Evolutionary conservation across 225 moss, liverwort and hornwort genomes (phyloP), one percentile per base, ranked within the genome.

Genomic region (Pleurozium schreberi): DNA sequence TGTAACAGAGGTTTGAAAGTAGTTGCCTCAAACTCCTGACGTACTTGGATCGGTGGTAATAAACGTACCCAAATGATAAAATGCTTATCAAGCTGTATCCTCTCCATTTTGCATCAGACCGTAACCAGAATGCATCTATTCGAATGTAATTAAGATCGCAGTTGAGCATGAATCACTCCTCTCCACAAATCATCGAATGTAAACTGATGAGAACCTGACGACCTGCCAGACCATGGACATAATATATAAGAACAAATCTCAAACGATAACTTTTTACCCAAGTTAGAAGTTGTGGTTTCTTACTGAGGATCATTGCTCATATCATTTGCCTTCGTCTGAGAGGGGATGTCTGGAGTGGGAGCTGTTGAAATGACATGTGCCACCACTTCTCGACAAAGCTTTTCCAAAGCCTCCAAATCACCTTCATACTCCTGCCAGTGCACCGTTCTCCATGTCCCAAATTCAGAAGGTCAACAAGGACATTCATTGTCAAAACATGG

Each of bases 351-450:
- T 84, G 80, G 73, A 60, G 86, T 38, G 20, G 90, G 91, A 68
- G 91, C 88, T 62, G 91, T 87, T 81, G 91, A 90, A 84, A 91
- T 89, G 85, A 93, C 80, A 68, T 91, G 93, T 8, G 90, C 50
- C 45, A 93, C 87, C 47, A 91, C 91, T 89, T 93, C 90, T 85
- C 85, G 88, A 89, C 91, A 93, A 50, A 93, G 87, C 59, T 73
- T 88, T 58, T 93, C 93, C 66, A 93, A 81, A 50, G 88, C 90
- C 55, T 59, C 59, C 80, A 89, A 90, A 89, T 91, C 90, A 40
- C 91, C 91, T 62, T 93, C 91, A 87, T 89, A 93, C 63, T 93
- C 93, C 91, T 93, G 90, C 83, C 83, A 92, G 31, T 61, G 77
- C 40, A 85, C 58, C 84, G 55, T 19, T 87, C 33, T 87, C 49